Conservation (phyloP, 805 yeast species). For the Metschnikowia chrysomelidarum region DNA sequence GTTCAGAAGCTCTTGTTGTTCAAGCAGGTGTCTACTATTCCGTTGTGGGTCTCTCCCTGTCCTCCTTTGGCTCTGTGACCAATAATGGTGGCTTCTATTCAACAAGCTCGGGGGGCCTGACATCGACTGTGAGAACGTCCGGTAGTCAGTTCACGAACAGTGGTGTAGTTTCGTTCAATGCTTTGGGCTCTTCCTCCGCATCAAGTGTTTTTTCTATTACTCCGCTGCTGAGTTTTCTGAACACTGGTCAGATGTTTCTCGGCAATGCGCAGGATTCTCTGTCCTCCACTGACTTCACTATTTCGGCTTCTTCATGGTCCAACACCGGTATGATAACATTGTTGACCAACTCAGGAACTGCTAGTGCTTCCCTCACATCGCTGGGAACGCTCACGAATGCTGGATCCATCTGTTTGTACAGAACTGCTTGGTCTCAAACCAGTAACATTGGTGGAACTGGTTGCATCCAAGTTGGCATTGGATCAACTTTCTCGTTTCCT, state of each 20-base stretch:
- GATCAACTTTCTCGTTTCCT: not conserved
- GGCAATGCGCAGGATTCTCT: constrained; percentile 15
- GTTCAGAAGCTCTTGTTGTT: no score
- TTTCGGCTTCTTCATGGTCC: constrained; percentile 6
- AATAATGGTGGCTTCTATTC: constrained; percentile 12
- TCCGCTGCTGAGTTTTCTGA: no score
- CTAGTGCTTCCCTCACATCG: not conserved
- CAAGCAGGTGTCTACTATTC: constrained; percentile 13
- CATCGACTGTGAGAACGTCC: constrained; percentile 1
- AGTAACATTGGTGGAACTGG: constrained; percentile 25
- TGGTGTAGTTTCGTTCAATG: constrained; percentile 25
- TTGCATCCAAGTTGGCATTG: constrained; percentile 17
- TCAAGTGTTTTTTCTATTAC: no score
- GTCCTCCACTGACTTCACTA: constrained; percentile 13
- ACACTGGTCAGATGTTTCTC: constrained; percentile 25
- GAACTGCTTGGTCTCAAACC: constrained; percentile 23
- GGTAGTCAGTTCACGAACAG: constrained; percentile 8
- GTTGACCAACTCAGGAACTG: not conserved
- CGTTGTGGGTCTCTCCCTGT: constrained; percentile 8
- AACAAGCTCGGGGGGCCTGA: constrained; percentile 5
- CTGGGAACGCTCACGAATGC: constrained; percentile 19
- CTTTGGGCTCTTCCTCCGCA: constrained; percentile 19
- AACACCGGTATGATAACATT: constrained; percentile 10
- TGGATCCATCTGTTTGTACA: constrained; percentile 29
- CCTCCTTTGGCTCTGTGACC: constrained; percentile 6